Conservation (phyloP, 108 stramenopile genomes). For the Nitzschia palea region DNA sequence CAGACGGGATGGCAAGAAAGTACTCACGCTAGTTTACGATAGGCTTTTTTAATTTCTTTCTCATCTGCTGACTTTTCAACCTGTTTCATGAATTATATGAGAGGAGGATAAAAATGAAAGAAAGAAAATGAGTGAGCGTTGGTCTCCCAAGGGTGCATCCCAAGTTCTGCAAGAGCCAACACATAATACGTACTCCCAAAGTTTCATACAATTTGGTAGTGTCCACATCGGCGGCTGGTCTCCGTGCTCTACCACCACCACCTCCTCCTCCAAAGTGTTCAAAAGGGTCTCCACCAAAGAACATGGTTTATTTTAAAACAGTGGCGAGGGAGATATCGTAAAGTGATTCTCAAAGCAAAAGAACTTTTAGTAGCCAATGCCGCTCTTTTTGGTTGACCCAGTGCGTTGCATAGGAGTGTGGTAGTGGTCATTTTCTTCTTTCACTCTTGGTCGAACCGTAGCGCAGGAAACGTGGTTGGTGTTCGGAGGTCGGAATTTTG, state of each 20-base stretch:
- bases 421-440: no score
- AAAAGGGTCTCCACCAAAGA: constrained; percentile 86
- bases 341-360: no score
- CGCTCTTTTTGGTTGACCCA: no score
- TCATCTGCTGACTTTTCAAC: constrained; percentile 69
- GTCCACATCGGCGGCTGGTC: constrained; percentile 53
- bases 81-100: constrained; percentile 22
- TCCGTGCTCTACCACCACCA: constrained; percentile 29
- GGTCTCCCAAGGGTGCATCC: neutral
- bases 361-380: no score
- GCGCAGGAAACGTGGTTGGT: no score
- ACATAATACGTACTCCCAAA: constrained; percentile 60
- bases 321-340: no score
- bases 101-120: neutral
- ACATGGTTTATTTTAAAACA: no score
- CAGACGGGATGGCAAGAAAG: neutral
- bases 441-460: no score
- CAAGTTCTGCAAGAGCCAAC: neutral
- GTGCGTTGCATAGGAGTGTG: no score
- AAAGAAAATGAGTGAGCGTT: neutral
- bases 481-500: no score
- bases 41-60: constrained; percentile 89
- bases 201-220: constrained; percentile 87
- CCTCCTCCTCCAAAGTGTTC: constrained; percentile 72
- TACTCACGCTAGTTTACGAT: constrained; percentile 63